A percentile compares a stretch with the other conserved stretches of the same genome.
Conservation (phyloP, 768 basidiomycete species). For the Lactifluus piperatus region DNA sequence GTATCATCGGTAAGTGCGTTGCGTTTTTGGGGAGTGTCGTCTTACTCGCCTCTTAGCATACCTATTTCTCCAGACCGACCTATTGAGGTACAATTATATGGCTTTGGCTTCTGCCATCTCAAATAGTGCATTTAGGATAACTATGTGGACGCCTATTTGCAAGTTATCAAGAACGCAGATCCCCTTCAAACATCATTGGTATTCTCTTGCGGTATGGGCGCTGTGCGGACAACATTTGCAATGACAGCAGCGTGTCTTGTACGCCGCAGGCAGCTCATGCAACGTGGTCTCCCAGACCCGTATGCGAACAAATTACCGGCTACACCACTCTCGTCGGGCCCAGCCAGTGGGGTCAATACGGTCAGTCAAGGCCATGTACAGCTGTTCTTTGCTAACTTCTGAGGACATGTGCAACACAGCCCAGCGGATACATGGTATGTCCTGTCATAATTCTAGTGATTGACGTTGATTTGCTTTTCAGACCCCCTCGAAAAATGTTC, state of each 20-base stretch:
- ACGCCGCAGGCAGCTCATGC: conserved; percentile 57
- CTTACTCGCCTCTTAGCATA: conserved; percentile 44
- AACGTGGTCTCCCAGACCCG: conserved; percentile 66
- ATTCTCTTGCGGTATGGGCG: conserved; percentile 96
- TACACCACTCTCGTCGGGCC: conserved; percentile 18
- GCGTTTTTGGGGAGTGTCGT: not conserved
- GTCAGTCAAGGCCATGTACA: conserved; percentile 28
- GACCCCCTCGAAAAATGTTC: conserved; percentile 26
- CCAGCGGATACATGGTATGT: conserved; percentile 17
- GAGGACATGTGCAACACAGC: conserved; percentile 11
- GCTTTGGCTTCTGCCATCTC: not conserved
- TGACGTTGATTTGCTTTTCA: not conserved
- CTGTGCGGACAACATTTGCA: conserved; percentile 91
- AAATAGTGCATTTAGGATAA: conserved; percentile 52
- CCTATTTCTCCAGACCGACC: conserved; percentile 92
- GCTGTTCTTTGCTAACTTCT: not conserved
- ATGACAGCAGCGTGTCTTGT: conserved; percentile 93
- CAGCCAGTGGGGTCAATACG: conserved; percentile 38
- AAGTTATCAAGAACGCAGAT: conserved; percentile 69
- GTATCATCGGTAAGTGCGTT: conserved; percentile 60
- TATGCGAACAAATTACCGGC: conserved; percentile 41
- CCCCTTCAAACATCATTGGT: conserved; percentile 77
- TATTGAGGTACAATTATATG: conserved; percentile 55
- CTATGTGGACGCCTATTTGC: conserved; percentile 90
- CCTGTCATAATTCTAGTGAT: not conserved